A percentile compares a stretch with the other conserved stretches of the same genome.
Evolutionary conservation across 768 basidiomycete genomes (phyloP).

Genomic region (Rhodotorula diobovata): DNA sequence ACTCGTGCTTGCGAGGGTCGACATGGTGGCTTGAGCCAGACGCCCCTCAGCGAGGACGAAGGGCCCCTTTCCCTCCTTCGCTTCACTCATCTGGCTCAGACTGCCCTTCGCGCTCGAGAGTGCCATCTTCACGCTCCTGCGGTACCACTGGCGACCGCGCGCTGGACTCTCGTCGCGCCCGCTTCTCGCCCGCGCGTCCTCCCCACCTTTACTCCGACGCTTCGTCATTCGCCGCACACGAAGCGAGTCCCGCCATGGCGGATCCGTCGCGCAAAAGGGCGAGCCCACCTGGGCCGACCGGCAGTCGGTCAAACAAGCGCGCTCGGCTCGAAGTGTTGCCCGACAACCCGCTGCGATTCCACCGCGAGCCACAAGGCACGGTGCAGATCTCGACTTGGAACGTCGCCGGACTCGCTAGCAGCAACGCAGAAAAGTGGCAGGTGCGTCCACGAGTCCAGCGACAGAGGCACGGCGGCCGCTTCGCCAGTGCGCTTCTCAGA

Average conservation of each 20-base stretch:
- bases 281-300: not conserved
- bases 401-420: constrained; percentile 67
- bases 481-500: too few species aligned
- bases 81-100: not conserved
- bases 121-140: too few species aligned
- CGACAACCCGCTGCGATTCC: constrained; percentile 17
- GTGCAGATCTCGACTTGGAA: constrained; percentile 71
- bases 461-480: too few species aligned
- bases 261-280: not conserved
- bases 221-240: too few species aligned
- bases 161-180: too few species aligned
- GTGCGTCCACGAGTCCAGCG: not conserved
- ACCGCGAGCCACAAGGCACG: constrained; percentile 46
- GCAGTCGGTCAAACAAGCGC: not conserved
- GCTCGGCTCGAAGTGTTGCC: not conserved
- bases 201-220: too few species aligned
- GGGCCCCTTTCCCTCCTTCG: not conserved
- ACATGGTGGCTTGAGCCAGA: not conserved
- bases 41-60: not conserved
- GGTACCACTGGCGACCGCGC: too few species aligned
- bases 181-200: too few species aligned
- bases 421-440: constrained; percentile 20
- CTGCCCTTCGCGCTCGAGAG: too few species aligned
- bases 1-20: not conserved
- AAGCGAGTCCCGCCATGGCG: not conserved